Evolutionary conservation across 148 eudicot species (phyloP).

Genomic region (Vaccinium vitisidaea): DNA sequence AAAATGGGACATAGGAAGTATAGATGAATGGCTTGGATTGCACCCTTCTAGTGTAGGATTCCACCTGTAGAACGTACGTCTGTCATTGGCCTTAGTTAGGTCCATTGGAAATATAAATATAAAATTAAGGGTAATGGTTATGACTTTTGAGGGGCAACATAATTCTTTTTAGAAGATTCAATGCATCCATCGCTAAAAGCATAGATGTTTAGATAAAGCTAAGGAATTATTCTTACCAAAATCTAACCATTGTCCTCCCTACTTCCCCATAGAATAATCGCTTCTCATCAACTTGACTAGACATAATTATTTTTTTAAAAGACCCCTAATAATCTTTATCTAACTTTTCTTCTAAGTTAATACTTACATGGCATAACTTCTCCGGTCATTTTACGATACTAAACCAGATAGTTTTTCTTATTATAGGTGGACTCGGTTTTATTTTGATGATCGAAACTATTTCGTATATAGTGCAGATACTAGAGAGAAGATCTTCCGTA

Average conservation of each 20-base stretch:
- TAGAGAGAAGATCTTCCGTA: not conserved
- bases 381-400: not conserved
- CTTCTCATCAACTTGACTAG: not conserved
- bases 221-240: not conserved
- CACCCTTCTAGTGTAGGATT: no score
- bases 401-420: not conserved
- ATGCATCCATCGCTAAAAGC: constrained; percentile 1
- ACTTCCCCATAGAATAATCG: not conserved
- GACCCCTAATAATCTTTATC: not conserved
- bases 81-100: not conserved
- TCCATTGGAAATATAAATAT: not conserved
- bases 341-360: not conserved
- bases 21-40: no score
- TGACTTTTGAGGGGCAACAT: not conserved
- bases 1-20: no score
- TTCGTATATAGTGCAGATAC: not conserved
- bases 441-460: not conserved
- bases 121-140: not conserved
- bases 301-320: not conserved
- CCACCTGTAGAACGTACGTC: no score
- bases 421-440: not conserved
- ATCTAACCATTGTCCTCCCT: not conserved
- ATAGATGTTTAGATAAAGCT: not conserved
- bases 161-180: not conserved
- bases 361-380: not conserved